Evolutionary conservation across 1,284 basidiomycete genomes (phyloP).

Genomic region (Grifola frondosa): DNA sequence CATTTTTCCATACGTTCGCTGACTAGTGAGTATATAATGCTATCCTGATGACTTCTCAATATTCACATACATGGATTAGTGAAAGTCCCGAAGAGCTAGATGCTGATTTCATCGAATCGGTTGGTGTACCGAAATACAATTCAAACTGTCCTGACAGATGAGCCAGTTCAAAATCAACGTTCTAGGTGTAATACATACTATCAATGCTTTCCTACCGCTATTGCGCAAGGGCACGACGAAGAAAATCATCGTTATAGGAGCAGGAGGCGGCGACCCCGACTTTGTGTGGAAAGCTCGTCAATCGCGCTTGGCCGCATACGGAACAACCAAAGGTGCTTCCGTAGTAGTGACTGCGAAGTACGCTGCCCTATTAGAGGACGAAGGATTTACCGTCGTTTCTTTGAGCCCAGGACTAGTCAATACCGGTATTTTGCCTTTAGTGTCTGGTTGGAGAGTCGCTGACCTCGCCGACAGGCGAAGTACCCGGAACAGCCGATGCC

Average conservation of each 20-base stretch:
- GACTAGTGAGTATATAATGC: conserved; percentile 15
- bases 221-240: conserved; percentile 35
- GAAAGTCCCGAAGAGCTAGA: conserved; percentile 15
- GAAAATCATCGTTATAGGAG: conserved; percentile 38
- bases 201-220: conserved; percentile 39
- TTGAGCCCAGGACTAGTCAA: conserved; percentile 39
- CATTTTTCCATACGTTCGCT: conserved; percentile 3
- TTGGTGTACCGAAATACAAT: no score
- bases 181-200: conserved; percentile 37
- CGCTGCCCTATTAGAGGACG: conserved; percentile 32
- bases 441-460: no score
- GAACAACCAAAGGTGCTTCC: conserved; percentile 37
- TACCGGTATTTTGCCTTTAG: no score
- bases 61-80: conserved; percentile 1
- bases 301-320: conserved; percentile 27
- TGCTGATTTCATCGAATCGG: conserved; percentile 12
- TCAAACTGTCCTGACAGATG: no score
- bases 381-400: conserved; percentile 38
- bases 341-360: conserved; percentile 42
- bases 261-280: conserved; percentile 32
- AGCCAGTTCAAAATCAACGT: conserved; percentile 36
- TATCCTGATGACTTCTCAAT: not conserved
- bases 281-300: conserved; percentile 19
- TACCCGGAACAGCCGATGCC: not conserved
- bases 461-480: not conserved